phyloP scores from a whole-genome alignment of 1,139 yeast genomes.

The Pneumocystis oryctolagi region DNA sequence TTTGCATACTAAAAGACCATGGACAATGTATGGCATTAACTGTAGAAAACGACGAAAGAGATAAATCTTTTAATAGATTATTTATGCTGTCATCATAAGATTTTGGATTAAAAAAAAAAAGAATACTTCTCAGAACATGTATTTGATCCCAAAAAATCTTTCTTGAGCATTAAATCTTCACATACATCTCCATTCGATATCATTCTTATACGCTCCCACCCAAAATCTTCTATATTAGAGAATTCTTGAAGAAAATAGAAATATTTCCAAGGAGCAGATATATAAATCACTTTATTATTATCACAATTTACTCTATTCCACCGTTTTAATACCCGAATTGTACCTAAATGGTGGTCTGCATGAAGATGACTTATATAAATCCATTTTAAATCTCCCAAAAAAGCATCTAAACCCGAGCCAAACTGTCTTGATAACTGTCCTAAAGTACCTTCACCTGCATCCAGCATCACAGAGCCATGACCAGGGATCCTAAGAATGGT shows the following conservation, averaged over 20 bases:
- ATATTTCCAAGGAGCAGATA: conserved; percentile 68
- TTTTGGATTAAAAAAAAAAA: background rate
- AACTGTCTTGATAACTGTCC: conserved; percentile 57
- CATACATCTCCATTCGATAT: background rate
- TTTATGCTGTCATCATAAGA: background rate
- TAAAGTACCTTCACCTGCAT: conserved; percentile 87
- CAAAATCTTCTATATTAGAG: conserved; percentile 41
- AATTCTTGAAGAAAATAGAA: conserved; percentile 57
- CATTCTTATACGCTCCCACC: conserved; percentile 26
- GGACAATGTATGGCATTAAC: conserved; percentile 76
- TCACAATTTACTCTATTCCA: conserved; percentile 39
- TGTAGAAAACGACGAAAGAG: conserved; percentile 32
- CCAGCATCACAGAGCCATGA: conserved; percentile 36
- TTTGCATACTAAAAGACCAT: conserved; percentile 48
- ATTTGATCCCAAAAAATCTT: background rate
- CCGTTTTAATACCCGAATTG: conserved; percentile 36
- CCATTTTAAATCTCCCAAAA: conserved; percentile 44
- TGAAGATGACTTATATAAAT: conserved; percentile 79
- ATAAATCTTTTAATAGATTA: conserved; percentile 13
- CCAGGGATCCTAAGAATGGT: conserved; percentile 3
- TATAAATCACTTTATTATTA: conserved; percentile 22
- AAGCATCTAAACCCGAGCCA: conserved; percentile 31
- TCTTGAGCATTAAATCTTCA: background rate
- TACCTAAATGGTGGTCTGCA: conserved; percentile 93
- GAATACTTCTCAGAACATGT: background rate